Evolutionary conservation across 441 rosid species (phyloP), one percentile per base, ranked within the genome.

Genomic region (Adansonia madagascariensis): DNA sequence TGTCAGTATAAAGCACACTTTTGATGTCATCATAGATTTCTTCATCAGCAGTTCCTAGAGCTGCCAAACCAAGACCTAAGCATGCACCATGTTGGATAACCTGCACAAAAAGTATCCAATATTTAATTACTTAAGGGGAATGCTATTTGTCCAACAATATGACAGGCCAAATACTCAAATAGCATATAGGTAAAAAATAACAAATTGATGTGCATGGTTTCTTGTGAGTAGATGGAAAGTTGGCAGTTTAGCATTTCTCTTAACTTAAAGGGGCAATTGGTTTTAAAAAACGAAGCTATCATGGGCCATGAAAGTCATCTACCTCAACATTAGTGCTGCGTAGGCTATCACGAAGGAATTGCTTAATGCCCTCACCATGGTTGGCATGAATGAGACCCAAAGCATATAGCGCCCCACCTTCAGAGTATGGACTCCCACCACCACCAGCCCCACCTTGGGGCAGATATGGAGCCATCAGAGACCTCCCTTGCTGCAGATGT

Each of bases 51-150:
- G 99, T 96, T 84, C 99, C 99, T 3, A 96, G 82, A 71, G 99
- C 94, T 80, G 99, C 95, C 91, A 96, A 88, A 75, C 98, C 99
- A 79, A 96, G 97, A 79, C 99, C 99, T 84, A 96, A 83, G 86
- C 99, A 96, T 50, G 98, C 99, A 78, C 99, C 99, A 17, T 96
- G 99, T 83, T 96, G 99, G 82, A 95, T 94, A 72, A 95, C 99
- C 99, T 95, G 85, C 84, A 85, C 10, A 77, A 75, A 22, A 70
- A 31, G 31, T 76, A 63, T 55, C 59, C 62, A 77, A 57, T 31
- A 17, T 61, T 74, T 67, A 70, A 17, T 18, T 49, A 44, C 11
- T 17, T 5, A 43, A 49, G 47, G 27, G 47, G 5, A 53, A 53
- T n/a, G 27, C 31, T 71, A 53, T 9, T 35, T 52, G 49, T 53